Evolutionary conservation across 768 basidiomycete species (phyloP).

Genomic region (Boletus rex-veris): DNA sequence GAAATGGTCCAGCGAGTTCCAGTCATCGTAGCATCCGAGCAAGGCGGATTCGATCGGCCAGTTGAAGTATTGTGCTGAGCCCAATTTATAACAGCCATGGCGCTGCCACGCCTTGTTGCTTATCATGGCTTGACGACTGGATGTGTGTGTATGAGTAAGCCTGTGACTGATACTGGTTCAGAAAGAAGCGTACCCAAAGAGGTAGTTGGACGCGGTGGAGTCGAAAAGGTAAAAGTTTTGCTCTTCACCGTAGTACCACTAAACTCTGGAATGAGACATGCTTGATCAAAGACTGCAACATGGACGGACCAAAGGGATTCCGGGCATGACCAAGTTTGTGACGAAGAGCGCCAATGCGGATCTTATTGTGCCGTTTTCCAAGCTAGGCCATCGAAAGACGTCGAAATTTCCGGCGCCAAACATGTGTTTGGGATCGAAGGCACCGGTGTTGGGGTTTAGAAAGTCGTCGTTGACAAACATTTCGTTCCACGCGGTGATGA

Average conservation of each 20-base stretch:
- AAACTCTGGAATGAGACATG: not conserved
- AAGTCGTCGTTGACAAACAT: constrained; percentile 90
- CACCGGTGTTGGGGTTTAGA: constrained; percentile 62
- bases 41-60: constrained; percentile 79
- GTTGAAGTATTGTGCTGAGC: constrained; percentile 92
- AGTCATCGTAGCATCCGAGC: constrained; percentile 83
- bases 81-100: constrained; percentile 89
- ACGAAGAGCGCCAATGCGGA: constrained; percentile 78
- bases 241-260: constrained; percentile 90
- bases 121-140: constrained; percentile 89
- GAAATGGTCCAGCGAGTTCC: constrained; percentile 93
- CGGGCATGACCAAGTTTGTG: constrained; percentile 78
- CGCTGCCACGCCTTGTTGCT: constrained; percentile 84
- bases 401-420: constrained; percentile 94
- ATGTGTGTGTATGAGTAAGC: not conserved
- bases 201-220: constrained; percentile 87
- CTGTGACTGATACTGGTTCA: not conserved
- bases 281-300: not conserved
- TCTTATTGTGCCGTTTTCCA: constrained; percentile 78
- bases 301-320: constrained; percentile 65
- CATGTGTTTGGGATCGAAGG: constrained; percentile 83
- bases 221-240: constrained; percentile 87
- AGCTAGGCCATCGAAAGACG: constrained; percentile 88
- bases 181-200: constrained; percentile 62
- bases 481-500: constrained; percentile 87